Base-by-base conservation (phyloP, 768 basidiomycete genomes). In the Podaxis sp. region DNA sequence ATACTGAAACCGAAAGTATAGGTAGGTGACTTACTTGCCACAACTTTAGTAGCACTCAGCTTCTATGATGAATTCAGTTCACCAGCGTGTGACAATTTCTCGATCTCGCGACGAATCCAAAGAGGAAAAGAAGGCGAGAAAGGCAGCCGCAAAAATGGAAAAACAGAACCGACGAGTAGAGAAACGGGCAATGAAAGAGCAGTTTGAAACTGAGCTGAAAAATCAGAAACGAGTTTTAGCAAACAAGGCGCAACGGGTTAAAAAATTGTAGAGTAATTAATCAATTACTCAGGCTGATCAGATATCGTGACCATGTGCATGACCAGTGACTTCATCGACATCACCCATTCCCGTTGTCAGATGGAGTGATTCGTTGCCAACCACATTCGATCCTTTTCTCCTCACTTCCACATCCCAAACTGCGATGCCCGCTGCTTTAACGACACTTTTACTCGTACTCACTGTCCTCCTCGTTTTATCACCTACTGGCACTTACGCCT, bases 71-170 rank as follows among this genome's bases (percentile, higher is more conserved):
- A 53, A 64, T 22, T 57, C 33, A 64, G 57, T 40, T 36, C 62
- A 43, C 64, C 74, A 74, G 66, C 67, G 65, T 61, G 65, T 52
- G 71, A 73, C 66, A 0, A 72, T 93, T 60, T 76, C 83, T 9
- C 84, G 97, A 37, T 78, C 88, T 0, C 88, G 89, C 59, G 80
- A 87, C 64, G 97, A 99, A 74, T 82, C 86, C 0, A 82, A 81
- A 64, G 90, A 90, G 64, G 89, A 85, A 55, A 94, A 88, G 72
- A 90, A 81, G 67, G 80, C 82, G 0, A 81, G 91, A 29, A 94
- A 94, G 71, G 78, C 82, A 25, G 86, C 84, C 2, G 81, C 88
- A 4, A 94, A 90, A 70, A 78, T 75, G 2, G 87, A 86, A 57
- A 82, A 87, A 53, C 89, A 89, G 69, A 70, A 72, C 24, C 84